Evolutionary conservation across 371 early-diverging fungal species (phyloP), one percentile per base, ranked within the genome.

Genomic region (Syncephalastrum contaminatum): DNA sequence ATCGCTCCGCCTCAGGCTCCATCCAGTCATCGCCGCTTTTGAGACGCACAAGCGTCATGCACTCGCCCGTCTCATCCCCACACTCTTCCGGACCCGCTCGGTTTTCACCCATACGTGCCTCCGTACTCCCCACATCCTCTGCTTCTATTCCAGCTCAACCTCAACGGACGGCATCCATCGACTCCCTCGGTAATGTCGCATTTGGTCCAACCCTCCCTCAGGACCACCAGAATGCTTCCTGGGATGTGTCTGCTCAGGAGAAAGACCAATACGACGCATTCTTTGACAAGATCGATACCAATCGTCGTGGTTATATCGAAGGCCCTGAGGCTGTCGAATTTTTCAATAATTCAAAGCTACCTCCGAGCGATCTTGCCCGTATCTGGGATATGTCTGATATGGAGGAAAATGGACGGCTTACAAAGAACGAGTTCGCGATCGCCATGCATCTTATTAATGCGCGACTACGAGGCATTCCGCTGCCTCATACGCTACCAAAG

Each of bases 401-500:
- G 24, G 81, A 85, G 47, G 81, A 87, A 53, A 76, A 80, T 47
- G 95, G 94, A 21, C 81, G 86, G 48, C 83, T 97, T 43, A 89
- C 89, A 54, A 53, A 83, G 16, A 89, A 93, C 60, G 94, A 95
- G 68, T 97, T 96, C 69, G 90, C 94, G 4, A 88, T 94, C 19
- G 95, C 96, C 4, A 95, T 97, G 94, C 90, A 95, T 70, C 67
- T 96, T n/a, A 88, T 96, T 44, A 86, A 90, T 64, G 70, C 81
- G 10, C 87, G 89, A 25, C 69, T 92, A 12, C 73, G 72, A 12
- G 95, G 95, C 6, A 72, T 78, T n/a, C 83, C 77, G 15, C 66
- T 97, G 20, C 95, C 97, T 13, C 56, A 54, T 2, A 58, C 60
- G 2, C 65, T 95, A 39, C 95, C 97, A 5, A 16, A 66, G 5